A percentile compares a stretch with the other conserved stretches of the same genome.
These are phyloP conservation scores for Hydnomerulius pinastri DNA, from an alignment of 768 basidiomycete species.

Conservation along the genomic window DNA sequence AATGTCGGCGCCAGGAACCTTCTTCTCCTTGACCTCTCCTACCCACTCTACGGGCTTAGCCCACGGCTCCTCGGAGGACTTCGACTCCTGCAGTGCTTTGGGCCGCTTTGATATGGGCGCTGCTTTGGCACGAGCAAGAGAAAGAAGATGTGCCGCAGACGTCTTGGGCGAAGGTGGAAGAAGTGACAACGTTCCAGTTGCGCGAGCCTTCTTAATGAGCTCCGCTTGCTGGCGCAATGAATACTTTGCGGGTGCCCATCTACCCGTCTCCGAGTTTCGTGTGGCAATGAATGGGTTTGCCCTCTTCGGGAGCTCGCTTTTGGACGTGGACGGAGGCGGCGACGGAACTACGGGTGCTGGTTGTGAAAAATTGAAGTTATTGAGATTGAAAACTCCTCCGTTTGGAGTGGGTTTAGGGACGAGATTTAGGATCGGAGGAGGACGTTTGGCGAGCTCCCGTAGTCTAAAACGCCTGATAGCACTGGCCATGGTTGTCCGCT, in stretches of 20 bases:
- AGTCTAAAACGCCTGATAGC: constrained; percentile 29
- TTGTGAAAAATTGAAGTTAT: constrained; percentile 23
- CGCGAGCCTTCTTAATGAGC: constrained; percentile 70
- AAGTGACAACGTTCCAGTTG: constrained; percentile 51
- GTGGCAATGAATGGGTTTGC: constrained; percentile 73
- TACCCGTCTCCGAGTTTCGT: constrained; percentile 56
- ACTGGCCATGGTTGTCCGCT: constrained; percentile 27
- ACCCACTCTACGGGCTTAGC: constrained; percentile 41
- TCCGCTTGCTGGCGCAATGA: constrained; percentile 79
- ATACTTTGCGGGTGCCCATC: constrained; percentile 71
- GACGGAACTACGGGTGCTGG: neutral
- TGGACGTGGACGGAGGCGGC: constrained; percentile 5
- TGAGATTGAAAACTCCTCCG: constrained; percentile 12
- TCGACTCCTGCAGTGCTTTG: neutral
- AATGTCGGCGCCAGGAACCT: constrained; percentile 49
- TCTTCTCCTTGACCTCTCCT: constrained; percentile 39
- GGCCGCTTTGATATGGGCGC: constrained; percentile 8
- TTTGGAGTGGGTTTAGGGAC: constrained; percentile 14
- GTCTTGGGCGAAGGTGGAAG: constrained; percentile 74
- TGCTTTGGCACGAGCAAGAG: constrained; percentile 18
- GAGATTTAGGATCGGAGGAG: constrained; percentile 27
- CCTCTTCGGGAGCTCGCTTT: constrained; percentile 21
- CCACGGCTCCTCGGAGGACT: constrained; percentile 16
- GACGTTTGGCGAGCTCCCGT: constrained; percentile 20
- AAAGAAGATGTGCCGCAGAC: constrained; percentile 23